Base-by-base conservation (phyloP, 495 filamentous ascomycete genomes). In the Tuber brumale region DNA sequence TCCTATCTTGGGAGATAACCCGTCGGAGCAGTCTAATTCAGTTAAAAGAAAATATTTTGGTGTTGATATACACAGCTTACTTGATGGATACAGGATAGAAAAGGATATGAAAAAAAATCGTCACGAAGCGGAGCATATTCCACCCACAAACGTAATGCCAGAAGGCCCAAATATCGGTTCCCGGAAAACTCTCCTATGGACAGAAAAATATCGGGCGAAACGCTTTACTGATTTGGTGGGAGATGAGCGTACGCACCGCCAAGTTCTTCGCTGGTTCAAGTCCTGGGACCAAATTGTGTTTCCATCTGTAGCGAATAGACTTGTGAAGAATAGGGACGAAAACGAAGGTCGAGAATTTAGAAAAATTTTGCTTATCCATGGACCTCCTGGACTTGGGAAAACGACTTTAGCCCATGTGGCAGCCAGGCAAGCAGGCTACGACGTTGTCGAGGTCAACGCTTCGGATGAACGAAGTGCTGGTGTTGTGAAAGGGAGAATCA, bases 401-500 rank as follows among this genome's bases (percentile, higher is more conserved):
- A 99, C 95, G 0, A 99, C 95, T 0, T 84, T 99, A 44, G 96
- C 95, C 2, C 95, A 99, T 85, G 95, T 99, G 12, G 97, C 95
- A 83, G 95, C 95, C 0, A 90, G 87, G 79, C 95, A 99, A 82
- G 95, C 95, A 21, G 95, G 95, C 27, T 99, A 97, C 82, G 95
- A 97, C 80, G 92, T 97, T 6, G 88, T 97, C 76, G 92, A 95
- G 83, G 93, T 95, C 83, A 95, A 95, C 78, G 92, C 93, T 23
- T 93, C 91, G 76, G 92, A 95, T 80, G 93, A 94, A 78, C 86
- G 92, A 70, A 92, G 90, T 81, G 85, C 86, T 44, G 87, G 90
- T 70, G 93, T 98, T 23, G 96, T 99, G 45, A 94, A 92, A 82
- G 94, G 92, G 12, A 88, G 94, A 46, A 97, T 99, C 71, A 88